Percentiles rank a stretch among this genome's conserved stretches.
phyloP scores from a whole-genome alignment of 1,284 basidiomycete species.

The Moesziomyces parantarcticus region DNA sequence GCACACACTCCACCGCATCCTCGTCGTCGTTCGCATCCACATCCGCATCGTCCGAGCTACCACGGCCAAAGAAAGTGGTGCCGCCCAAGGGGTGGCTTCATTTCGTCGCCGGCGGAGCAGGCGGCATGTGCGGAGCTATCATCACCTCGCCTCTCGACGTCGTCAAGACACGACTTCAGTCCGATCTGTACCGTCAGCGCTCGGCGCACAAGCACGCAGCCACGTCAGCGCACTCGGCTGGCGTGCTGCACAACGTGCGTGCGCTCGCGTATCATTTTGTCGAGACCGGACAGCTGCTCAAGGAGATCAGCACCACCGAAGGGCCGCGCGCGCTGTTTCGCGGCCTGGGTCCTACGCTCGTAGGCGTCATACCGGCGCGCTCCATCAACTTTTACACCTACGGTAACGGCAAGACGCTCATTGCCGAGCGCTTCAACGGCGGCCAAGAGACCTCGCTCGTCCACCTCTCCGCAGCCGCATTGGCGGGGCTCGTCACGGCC shows the following conservation, averaged over 20 bases:
- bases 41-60: constrained; percentile 1
- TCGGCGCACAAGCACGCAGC: constrained; percentile 9
- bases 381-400: constrained; percentile 98
- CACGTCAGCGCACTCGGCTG: constrained; percentile 12
- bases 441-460: constrained; percentile 85
- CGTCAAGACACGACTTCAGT: constrained; percentile 96
- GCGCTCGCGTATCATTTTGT: constrained; percentile 90
- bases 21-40: constrained; percentile 23
- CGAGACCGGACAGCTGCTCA: constrained; percentile 87
- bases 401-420: constrained; percentile 92
- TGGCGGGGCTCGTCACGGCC: constrained; percentile 83
- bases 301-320: constrained; percentile 75
- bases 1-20: background rate
- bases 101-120: constrained; percentile 73
- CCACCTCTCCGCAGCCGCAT: constrained; percentile 85
- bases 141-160: constrained; percentile 98
- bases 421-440: constrained; percentile 82
- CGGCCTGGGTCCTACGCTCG: constrained; percentile 91
- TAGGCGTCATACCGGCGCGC: constrained; percentile 89
- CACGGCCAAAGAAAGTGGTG: constrained; percentile 14
- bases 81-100: constrained; percentile 69
- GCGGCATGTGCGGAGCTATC: constrained; percentile 97
- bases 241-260: constrained; percentile 66
- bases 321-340: constrained; percentile 91
- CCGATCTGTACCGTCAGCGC: constrained; percentile 79